phyloP scores from a whole-genome alignment of 2,329 filamentous ascomycete genomes.

The Exophiala viscosa region DNA sequence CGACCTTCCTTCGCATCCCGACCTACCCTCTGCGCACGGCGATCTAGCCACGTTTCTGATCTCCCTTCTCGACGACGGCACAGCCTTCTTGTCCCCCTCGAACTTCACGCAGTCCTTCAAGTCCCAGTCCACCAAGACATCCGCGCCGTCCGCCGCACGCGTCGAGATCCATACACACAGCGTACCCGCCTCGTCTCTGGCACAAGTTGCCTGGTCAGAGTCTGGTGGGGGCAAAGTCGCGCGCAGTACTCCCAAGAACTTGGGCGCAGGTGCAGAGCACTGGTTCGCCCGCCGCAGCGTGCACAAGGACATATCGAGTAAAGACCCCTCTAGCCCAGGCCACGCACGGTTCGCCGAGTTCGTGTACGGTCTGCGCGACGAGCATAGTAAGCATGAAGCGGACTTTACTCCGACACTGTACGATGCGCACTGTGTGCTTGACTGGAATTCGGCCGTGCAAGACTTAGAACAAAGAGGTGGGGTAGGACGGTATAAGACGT shows the following conservation, averaged over 20 bases:
- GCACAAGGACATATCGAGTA: slow-evolving; percentile 30
- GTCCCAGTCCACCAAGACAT: slow-evolving; percentile 20
- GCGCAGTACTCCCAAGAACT: slow-evolving; percentile 13
- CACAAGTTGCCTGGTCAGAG: slow-evolving; percentile 14
- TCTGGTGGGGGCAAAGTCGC: neutral
- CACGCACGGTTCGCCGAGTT: slow-evolving; percentile 41
- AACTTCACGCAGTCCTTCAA: slow-evolving; percentile 21
- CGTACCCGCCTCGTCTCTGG: slow-evolving; percentile 18
- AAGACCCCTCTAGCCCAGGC: slow-evolving; percentile 29
- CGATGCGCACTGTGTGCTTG: slow-evolving; percentile 29
- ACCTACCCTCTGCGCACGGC: slow-evolving; percentile 12
- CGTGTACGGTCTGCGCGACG: slow-evolving; percentile 34
- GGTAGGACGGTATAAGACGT: slow-evolving; percentile 6
- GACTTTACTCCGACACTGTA: slow-evolving; percentile 39
- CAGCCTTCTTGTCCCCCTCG: slow-evolving; percentile 22
- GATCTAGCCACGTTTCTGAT: slow-evolving; percentile 22
- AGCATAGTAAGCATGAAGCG: slow-evolving; percentile 41
- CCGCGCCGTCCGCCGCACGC: slow-evolving; percentile 20
- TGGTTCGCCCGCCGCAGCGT: slow-evolving; percentile 42
- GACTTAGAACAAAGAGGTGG: slow-evolving; percentile 9
- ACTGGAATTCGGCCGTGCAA: slow-evolving; percentile 29
- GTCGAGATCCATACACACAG: slow-evolving; percentile 23
- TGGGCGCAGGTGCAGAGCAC: slow-evolving; percentile 30
- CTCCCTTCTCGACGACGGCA: slow-evolving; percentile 25
- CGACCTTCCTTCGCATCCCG: slow-evolving; percentile 24